phyloP scores from a whole-genome alignment of 306 rosid species.

The Crotalaria pallida region DNA sequence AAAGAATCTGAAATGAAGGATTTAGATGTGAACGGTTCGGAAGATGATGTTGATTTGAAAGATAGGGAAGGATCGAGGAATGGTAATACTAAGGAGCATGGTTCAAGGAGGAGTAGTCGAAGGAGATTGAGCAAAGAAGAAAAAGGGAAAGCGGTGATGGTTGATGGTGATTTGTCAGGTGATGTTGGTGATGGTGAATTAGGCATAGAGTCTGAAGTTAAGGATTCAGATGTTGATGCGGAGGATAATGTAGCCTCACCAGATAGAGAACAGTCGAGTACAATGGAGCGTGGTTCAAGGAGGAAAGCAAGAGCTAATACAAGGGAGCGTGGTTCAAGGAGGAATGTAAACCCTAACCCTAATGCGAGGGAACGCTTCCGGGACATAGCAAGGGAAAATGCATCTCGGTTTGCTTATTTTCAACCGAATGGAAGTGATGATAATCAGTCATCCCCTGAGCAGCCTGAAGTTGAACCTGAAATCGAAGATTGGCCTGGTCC shows the following conservation, averaged over 20 bases:
- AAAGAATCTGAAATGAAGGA: neutral
- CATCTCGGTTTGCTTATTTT: constrained; percentile 44
- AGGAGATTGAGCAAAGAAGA: constrained; percentile 18
- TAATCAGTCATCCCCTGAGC: neutral
- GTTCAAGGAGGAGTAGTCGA: constrained; percentile 8
- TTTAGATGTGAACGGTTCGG: neutral
- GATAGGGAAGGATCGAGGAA: neutral
- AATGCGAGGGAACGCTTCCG: constrained; percentile 34
- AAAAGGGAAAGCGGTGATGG: constrained; percentile 8
- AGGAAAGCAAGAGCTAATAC: neutral
- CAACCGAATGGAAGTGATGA: constrained; percentile 7
- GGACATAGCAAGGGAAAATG: constrained; percentile 53
- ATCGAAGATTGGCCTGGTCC: constrained; percentile 94
- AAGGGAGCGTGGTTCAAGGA: constrained; percentile 1
- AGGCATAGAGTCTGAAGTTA: neutral
- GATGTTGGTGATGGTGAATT: neutral
- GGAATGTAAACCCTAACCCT: constrained; percentile 20
- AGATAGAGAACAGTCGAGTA: neutral
- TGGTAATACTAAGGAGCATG: neutral
- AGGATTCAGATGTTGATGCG: neutral
- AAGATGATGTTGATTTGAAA: neutral
- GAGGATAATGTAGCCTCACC: constrained; percentile 1
- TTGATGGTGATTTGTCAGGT: constrained; percentile 2
- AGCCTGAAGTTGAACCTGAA: constrained; percentile 31
- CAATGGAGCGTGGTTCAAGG: neutral